phyloP scores from a whole-genome alignment of 805 yeast genomes.

The Metschnikowia matae region DNA sequence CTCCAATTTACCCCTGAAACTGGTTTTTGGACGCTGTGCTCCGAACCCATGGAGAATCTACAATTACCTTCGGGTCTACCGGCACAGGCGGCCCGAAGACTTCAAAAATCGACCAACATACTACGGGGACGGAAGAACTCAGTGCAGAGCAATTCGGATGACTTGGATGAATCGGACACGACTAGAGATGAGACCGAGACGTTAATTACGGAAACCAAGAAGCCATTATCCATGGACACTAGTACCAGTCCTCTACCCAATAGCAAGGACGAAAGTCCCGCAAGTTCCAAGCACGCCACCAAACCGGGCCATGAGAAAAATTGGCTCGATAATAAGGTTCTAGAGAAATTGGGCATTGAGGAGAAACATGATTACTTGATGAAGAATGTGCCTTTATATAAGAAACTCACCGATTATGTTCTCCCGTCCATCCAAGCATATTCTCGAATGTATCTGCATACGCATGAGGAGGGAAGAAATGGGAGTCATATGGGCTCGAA shows the following conservation, averaged over 20 bases:
- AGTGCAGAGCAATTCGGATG: neutral
- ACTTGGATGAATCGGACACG: neutral
- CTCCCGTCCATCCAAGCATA: conserved; percentile 15
- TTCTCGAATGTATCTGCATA: neutral
- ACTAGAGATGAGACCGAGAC: neutral
- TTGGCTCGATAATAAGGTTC: conserved; percentile 3
- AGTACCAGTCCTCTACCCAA: neutral
- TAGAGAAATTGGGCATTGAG: conserved; percentile 17
- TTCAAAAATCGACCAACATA: neutral
- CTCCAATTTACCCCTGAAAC: neutral
- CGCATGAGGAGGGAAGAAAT: neutral
- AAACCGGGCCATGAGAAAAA: neutral
- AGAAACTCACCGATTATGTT: conserved; percentile 15
- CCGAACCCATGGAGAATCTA: neutral
- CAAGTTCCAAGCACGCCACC: neutral
- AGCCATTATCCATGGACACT: neutral
- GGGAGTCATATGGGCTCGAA: neutral
- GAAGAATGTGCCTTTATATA: conserved; percentile 12
- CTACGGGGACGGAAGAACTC: neutral
- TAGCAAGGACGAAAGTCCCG: neutral
- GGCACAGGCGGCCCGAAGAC: neutral
- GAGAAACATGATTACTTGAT: conserved; percentile 12
- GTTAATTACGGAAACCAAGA: neutral
- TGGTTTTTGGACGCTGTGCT: neutral
- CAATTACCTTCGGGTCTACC: neutral